Percentiles rank a stretch among this genome's conserved stretches.
phyloP scores from a whole-genome alignment of 2,329 filamentous ascomycete species.

The Fusarium anguioides region DNA sequence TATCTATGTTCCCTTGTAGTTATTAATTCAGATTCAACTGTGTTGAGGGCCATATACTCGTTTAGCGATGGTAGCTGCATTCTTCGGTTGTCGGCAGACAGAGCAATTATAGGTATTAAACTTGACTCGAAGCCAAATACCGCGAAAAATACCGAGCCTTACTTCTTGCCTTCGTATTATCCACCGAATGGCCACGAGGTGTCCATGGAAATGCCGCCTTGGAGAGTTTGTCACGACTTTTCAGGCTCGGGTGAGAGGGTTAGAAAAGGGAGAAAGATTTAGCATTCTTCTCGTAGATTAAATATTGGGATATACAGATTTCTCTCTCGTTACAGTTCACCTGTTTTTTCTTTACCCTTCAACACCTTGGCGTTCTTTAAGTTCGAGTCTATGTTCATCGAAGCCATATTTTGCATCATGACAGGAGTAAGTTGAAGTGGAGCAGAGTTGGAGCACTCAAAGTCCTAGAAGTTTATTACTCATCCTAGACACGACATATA shows the following conservation, averaged over 20 bases:
- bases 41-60: background rate
- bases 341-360: too few relatives aligned
- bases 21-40: too few relatives aligned
- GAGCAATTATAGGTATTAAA: background rate
- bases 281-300: background rate
- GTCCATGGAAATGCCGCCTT: background rate
- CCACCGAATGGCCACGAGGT: too few relatives aligned
- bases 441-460: background rate
- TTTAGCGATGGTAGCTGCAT: background rate
- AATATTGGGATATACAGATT: background rate
- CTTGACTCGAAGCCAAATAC: background rate
- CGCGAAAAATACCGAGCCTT: background rate
- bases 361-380: background rate
- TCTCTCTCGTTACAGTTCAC: background rate
- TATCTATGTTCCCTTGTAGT: background rate
- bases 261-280: background rate
- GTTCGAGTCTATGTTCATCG: background rate
- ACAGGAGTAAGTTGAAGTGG: background rate
- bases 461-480: background rate
- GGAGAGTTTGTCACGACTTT: background rate
- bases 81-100: background rate
- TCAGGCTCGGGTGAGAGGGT: background rate
- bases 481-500: background rate
- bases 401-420: background rate
- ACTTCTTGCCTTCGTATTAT: rapidly evolving